Conservation (phyloP, 202 grass and related monocot genomes). For the Digitaria exilis region DNA sequence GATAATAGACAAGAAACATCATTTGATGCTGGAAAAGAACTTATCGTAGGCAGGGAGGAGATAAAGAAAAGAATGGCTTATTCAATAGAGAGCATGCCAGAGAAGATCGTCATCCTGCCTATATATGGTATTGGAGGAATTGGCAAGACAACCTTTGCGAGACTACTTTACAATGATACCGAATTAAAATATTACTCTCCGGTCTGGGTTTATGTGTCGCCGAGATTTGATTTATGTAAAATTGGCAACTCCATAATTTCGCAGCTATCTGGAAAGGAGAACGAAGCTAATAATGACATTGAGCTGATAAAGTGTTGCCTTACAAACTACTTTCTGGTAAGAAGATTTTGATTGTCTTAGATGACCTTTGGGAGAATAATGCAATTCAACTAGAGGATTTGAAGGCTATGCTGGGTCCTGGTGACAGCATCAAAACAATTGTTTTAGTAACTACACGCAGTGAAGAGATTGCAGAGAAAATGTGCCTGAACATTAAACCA, state of each 20-base stretch:
- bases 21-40: background rate
- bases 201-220: background rate
- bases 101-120: background rate
- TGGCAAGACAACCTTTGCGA: background rate
- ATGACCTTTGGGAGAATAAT: background rate
- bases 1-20: background rate
- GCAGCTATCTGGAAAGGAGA: background rate
- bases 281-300: background rate
- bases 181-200: background rate
- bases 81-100: background rate
- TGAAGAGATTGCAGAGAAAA: no score
- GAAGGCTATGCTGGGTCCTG: background rate
- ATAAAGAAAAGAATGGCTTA: background rate
- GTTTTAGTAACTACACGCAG: no score
- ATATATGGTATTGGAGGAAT: background rate
- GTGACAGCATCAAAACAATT: background rate
- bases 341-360: background rate
- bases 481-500: no score
- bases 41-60: background rate
- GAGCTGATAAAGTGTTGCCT: background rate
- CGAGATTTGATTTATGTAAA: background rate
- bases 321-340: background rate
- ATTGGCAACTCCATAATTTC: background rate
- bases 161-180: background rate
- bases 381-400: background rate